Evolutionary conservation across 1,284 basidiomycete species (phyloP).

Genomic region (Vanrija sp.): DNA sequence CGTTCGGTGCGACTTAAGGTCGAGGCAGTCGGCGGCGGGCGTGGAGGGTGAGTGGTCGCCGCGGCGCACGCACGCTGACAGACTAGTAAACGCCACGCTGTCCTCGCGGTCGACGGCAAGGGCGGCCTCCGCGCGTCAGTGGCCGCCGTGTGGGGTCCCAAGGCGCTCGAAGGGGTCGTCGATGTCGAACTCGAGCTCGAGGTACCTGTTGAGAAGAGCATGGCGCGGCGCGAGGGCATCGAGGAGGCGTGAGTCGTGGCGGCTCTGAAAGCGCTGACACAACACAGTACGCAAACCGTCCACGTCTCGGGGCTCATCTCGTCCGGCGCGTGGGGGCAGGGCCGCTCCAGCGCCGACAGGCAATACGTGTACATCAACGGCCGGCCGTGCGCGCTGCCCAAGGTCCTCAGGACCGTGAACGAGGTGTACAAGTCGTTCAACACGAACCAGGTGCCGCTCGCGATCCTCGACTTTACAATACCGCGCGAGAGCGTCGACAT

Average conservation of each 20-base stretch:
- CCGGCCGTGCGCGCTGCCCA: constrained; percentile 74
- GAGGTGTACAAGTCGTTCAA: constrained; percentile 86
- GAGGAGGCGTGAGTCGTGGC: constrained; percentile 22
- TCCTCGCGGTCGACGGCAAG: constrained; percentile 68
- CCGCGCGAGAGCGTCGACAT: constrained; percentile 84
- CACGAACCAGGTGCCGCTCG: constrained; percentile 71
- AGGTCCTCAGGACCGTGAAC: constrained; percentile 83
- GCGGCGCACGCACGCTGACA: too few relatives aligned
- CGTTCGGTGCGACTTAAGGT: constrained; percentile 67
- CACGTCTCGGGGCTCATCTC: constrained; percentile 42
- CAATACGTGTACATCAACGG: constrained; percentile 96
- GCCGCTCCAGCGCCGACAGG: constrained; percentile 72
- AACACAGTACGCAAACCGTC: constrained; percentile 31
- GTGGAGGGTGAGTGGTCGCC: constrained; percentile 67
- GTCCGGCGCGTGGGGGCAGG: constrained; percentile 52
- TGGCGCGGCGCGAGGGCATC: constrained; percentile 45
- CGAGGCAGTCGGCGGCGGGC: constrained; percentile 53
- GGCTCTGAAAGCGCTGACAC: not conserved
- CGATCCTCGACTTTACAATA: constrained; percentile 77
- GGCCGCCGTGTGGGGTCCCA: constrained; percentile 78
- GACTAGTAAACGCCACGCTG: constrained; percentile 63
- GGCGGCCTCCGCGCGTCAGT: constrained; percentile 64
- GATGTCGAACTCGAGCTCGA: constrained; percentile 69
- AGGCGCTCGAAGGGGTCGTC: constrained; percentile 68
- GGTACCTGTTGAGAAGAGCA: constrained; percentile 61